Evolutionary conservation across 768 basidiomycete species (phyloP).

Genomic region (Nidula microcarpa): DNA sequence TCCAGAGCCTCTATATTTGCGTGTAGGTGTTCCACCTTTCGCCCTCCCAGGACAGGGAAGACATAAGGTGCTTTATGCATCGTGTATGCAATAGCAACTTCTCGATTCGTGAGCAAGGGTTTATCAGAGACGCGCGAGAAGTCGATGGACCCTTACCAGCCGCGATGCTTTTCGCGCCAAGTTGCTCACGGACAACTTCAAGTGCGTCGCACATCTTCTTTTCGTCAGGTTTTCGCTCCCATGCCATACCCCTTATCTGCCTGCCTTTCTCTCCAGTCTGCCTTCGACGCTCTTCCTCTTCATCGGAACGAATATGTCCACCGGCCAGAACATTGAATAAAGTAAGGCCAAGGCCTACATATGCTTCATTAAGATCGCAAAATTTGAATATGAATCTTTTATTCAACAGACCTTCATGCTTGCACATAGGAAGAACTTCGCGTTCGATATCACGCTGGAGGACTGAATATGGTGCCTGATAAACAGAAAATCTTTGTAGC

Average conservation of each 20-base stretch:
- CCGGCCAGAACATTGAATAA: not conserved
- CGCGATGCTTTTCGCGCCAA: not conserved
- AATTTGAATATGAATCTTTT: not conserved
- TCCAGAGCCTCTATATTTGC: constrained; percentile 42
- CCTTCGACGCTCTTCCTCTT: not conserved
- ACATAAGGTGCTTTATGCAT: constrained; percentile 3
- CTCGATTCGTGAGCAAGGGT: not conserved
- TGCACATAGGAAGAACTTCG: not conserved
- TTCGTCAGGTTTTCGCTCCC: not conserved
- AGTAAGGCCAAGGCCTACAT: not conserved
- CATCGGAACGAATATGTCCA: not conserved
- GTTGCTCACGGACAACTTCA: not conserved
- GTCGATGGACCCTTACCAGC: not conserved
- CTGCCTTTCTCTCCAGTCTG: not conserved
- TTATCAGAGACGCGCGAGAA: too few species aligned
- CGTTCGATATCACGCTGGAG: not conserved
- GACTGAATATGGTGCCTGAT: not conserved
- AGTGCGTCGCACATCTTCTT: not conserved
- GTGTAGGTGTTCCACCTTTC: constrained; percentile 37
- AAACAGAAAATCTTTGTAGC: not conserved
- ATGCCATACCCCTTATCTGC: not conserved
- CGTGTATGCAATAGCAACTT: constrained; percentile 1
- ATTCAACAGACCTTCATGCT: not conserved
- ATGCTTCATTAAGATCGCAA: not conserved
- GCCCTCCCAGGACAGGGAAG: constrained; percentile 9